phyloP scores from a whole-genome alignment of 2,329 filamentous ascomycete genomes.

The Cordyceps farinosa region DNA sequence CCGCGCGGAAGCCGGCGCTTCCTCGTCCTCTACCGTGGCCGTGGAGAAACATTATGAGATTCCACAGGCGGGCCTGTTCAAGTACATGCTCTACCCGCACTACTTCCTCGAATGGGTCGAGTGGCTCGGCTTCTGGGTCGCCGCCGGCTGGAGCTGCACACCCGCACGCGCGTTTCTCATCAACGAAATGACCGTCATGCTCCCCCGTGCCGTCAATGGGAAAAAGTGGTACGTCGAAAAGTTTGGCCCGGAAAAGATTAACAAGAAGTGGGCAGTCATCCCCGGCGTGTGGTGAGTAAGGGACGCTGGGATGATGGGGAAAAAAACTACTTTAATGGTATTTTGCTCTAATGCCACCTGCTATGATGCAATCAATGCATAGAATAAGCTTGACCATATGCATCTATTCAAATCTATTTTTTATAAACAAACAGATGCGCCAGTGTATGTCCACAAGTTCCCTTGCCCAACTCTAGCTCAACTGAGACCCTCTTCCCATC shows the following conservation, averaged over 20 bases:
- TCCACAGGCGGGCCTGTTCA: conserved; percentile 78
- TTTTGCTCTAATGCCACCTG: too few relatives aligned
- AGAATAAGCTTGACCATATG: too few relatives aligned
- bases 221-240: conserved; percentile 81
- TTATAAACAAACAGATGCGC: not conserved
- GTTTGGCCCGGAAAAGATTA: conserved; percentile 82
- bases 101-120: conserved; percentile 97
- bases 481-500: too few relatives aligned
- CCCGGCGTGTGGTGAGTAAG: conserved; percentile 47
- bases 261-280: conserved; percentile 67
- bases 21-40: conserved; percentile 29
- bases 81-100: conserved; percentile 81
- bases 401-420: too few relatives aligned
- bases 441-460: not conserved
- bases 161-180: conserved; percentile 79
- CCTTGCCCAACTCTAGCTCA: not conserved
- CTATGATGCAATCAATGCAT: too few relatives aligned
- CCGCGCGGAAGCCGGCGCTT: conserved; percentile 23
- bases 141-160: conserved; percentile 61
- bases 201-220: conserved; percentile 78
- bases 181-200: conserved; percentile 87
- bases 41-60: conserved; percentile 84
- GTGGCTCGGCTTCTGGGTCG: conserved; percentile 85
- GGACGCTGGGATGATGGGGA: too few relatives aligned
- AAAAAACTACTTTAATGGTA: too few relatives aligned